Conservation (phyloP, 768 basidiomycete species). For the Psilocybe azurescens region DNA sequence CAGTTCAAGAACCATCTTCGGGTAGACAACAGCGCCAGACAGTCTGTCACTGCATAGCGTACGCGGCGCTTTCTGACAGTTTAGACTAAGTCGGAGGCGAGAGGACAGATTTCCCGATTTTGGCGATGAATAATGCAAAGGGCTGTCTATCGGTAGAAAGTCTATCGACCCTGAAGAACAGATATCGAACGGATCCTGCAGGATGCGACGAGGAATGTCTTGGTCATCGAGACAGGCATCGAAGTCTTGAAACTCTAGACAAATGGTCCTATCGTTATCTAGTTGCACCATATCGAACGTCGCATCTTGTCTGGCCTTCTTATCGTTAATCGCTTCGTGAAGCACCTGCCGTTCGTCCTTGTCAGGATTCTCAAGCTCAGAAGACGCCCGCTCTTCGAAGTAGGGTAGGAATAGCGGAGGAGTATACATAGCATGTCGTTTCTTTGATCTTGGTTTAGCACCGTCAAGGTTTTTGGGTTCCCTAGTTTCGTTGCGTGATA, state of each 20-base stretch:
- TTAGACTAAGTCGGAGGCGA: constrained; percentile 4
- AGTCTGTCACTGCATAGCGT: not conserved
- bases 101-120: not conserved
- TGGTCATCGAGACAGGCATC: not conserved
- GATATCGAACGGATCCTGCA: not conserved
- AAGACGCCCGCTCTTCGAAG: constrained; percentile 19
- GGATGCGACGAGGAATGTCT: not conserved
- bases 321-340: not conserved
- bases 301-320: not conserved
- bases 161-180: constrained; percentile 2
- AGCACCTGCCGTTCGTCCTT: not conserved
- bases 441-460: constrained; percentile 26
- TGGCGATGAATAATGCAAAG: constrained; percentile 11
- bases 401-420: constrained; percentile 32
- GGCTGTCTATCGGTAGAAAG: constrained; percentile 7
- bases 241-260: not conserved
- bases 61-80: not conserved
- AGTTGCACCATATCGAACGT: not conserved
- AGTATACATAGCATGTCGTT: constrained; percentile 45
- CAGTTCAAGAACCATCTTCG: constrained; percentile 36
- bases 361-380: not conserved
- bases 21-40: constrained; percentile 22
- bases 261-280: not conserved
- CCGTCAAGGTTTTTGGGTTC: constrained; percentile 8
- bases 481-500: not conserved